Conservation (phyloP, 345 rosid genomes). For the Ceriops tagal region DNA sequence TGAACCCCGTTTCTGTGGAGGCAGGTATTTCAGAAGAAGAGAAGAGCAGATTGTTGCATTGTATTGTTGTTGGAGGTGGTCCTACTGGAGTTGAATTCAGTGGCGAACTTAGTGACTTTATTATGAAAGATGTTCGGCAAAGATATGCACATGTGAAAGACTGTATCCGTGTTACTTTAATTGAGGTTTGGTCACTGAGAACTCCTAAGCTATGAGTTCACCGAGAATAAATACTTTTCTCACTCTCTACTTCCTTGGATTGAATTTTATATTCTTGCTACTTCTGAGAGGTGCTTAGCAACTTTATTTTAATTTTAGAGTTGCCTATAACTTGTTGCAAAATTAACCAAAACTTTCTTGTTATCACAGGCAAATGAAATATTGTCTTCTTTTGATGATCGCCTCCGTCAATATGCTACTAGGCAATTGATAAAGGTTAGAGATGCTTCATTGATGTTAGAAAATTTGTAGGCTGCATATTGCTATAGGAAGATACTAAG, state of each 20-base stretch:
- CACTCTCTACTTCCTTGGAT: not conserved
- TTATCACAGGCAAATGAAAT: conserved; percentile 78
- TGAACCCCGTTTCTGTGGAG: not conserved
- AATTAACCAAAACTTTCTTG: conserved; percentile 5
- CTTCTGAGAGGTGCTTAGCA: not conserved
- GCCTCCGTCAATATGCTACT: conserved; percentile 85
- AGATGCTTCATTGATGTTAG: not conserved
- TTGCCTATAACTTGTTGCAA: not conserved
- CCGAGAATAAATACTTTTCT: not conserved
- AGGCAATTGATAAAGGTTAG: conserved; percentile 83
- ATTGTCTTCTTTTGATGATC: conserved; percentile 89
- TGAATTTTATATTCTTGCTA: not conserved
- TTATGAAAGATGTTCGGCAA: conserved; percentile 76
- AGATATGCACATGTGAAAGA: conserved; percentile 82
- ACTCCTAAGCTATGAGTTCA: not conserved
- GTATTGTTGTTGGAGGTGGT: conserved; percentile 98
- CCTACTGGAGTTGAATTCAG: conserved; percentile 98
- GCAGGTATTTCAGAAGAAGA: conserved; percentile 74
- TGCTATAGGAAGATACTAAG: too few relatives aligned
- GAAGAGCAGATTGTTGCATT: conserved; percentile 74
- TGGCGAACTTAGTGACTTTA: conserved; percentile 94
- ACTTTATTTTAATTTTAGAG: not conserved
- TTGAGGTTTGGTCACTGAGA: conserved; percentile 61
- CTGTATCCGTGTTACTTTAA: conserved; percentile 81
- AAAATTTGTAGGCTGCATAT: too few relatives aligned